These are phyloP conservation scores for Dorcoceras hygrometricum DNA, from an alignment of 257 asterid genomes.

Conservation along the genomic window DNA sequence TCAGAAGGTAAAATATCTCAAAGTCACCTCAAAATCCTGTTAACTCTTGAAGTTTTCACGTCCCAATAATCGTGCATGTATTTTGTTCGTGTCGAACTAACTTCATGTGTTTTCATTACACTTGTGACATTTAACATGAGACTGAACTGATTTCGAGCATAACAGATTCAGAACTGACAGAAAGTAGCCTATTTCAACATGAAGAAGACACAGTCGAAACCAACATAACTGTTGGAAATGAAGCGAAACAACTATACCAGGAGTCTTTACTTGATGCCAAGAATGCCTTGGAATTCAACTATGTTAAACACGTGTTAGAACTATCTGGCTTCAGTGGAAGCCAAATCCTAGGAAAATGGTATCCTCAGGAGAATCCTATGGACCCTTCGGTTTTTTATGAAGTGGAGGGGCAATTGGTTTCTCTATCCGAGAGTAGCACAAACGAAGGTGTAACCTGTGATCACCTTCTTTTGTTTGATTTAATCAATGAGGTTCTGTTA, in stretches of 20 bases:
- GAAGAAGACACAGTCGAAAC: constrained; percentile 15
- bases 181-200: neutral
- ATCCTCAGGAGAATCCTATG: constrained; percentile 50
- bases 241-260: constrained; percentile 23
- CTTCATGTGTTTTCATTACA: neutral
- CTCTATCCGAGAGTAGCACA: constrained; percentile 28
- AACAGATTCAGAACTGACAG: constrained; percentile 27
- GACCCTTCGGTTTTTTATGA: constrained; percentile 55
- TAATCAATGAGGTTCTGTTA: constrained; percentile 61
- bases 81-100: neutral
- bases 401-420: constrained; percentile 39
- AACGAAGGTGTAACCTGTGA: constrained; percentile 34
- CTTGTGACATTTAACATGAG: neutral
- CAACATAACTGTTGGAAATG: constrained; percentile 22
- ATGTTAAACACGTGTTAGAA: constrained; percentile 56
- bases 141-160: constrained; percentile 1
- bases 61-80: neutral
- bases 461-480: constrained; percentile 58
- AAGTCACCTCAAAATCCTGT: neutral
- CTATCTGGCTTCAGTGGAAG: constrained; percentile 59
- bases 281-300: constrained; percentile 49
- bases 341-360: constrained; percentile 55
- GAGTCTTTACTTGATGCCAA: constrained; percentile 37
- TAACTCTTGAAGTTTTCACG: too few relatives aligned
- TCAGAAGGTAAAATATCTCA: constrained; percentile 29